These are phyloP conservation scores for Alloteropsis semialata DNA, from an alignment of 176 grass and related monocot species.

Conservation along the genomic window DNA sequence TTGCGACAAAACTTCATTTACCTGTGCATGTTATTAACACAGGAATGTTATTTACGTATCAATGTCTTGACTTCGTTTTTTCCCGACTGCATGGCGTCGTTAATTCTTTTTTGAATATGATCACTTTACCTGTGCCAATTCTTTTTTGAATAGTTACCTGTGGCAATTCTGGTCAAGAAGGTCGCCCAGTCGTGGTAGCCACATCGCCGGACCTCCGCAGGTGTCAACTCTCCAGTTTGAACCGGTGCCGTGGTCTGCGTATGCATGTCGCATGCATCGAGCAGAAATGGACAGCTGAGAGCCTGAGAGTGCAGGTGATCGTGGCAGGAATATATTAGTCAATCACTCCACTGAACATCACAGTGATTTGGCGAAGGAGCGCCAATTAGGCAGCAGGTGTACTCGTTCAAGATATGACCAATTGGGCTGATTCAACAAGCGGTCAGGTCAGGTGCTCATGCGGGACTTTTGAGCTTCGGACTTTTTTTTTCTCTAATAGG, in stretches of 20 bases:
- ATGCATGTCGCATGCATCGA: background rate
- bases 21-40: too few relatives aligned
- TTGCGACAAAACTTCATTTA: too few relatives aligned
- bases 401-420: background rate
- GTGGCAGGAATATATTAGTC: background rate
- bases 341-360: background rate
- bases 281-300: constrained; percentile 8
- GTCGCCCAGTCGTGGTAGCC: background rate
- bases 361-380: background rate
- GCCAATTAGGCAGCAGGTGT: background rate
- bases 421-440: background rate
- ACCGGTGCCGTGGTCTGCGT: background rate
- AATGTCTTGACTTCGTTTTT: background rate
- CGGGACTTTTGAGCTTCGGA: background rate
- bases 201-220: background rate
- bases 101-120: background rate
- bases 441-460: background rate
- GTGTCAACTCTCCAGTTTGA: background rate
- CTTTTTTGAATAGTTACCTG: too few relatives aligned
- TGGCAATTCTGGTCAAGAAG: background rate
- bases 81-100: background rate
- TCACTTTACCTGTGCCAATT: background rate
- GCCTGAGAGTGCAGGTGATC: background rate
- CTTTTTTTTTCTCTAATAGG: too few relatives aligned
- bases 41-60: too few relatives aligned